A percentile compares a stretch with the other conserved stretches of the same genome.
Conservation (phyloP, 2,329 filamentous ascomycete genomes). For the Cordyceps pruinosa region DNA sequence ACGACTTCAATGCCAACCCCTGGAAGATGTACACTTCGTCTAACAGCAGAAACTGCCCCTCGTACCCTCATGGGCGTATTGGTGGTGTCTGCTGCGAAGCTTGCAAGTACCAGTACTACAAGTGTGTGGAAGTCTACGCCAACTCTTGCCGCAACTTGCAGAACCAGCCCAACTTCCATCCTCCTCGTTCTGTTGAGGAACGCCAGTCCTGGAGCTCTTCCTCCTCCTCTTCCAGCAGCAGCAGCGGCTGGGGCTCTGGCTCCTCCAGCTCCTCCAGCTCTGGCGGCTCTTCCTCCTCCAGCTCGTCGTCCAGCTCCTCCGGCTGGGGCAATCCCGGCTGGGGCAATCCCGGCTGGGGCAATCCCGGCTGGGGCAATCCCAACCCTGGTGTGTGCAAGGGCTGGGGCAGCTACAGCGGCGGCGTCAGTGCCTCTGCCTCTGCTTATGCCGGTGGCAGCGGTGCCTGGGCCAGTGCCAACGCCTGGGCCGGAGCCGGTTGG, state of each 20-base stretch:
- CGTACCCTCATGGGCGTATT: constrained; percentile 33
- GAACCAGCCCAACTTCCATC: constrained; percentile 20
- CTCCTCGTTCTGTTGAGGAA: constrained; percentile 5
- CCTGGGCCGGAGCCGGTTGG: constrained; percentile 16
- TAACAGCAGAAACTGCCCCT: constrained; percentile 36
- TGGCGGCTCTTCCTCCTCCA: not conserved
- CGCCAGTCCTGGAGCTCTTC: not conserved
- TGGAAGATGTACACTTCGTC: constrained; percentile 47
- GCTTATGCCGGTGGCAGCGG: constrained; percentile 2
- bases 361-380: not conserved
- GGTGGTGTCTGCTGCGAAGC: constrained; percentile 42
- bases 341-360: too few species aligned
- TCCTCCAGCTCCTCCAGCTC: constrained; percentile 8
- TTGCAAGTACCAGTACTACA: constrained; percentile 45
- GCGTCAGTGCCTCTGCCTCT: constrained; percentile 3
- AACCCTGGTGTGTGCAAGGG: constrained; percentile 7
- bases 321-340: too few species aligned
- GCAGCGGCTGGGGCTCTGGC: not conserved
- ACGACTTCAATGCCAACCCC: constrained; percentile 34
- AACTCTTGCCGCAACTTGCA: constrained; percentile 36
- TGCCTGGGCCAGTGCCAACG: constrained; percentile 8
- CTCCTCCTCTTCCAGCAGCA: not conserved
- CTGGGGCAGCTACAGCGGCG: constrained; percentile 10
- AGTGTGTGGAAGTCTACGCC: constrained; percentile 43
- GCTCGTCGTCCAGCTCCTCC: constrained; percentile 8